Evolutionary conservation across 805 yeast genomes (phyloP).

Genomic region (Schwanniomyces vanrijiae): DNA sequence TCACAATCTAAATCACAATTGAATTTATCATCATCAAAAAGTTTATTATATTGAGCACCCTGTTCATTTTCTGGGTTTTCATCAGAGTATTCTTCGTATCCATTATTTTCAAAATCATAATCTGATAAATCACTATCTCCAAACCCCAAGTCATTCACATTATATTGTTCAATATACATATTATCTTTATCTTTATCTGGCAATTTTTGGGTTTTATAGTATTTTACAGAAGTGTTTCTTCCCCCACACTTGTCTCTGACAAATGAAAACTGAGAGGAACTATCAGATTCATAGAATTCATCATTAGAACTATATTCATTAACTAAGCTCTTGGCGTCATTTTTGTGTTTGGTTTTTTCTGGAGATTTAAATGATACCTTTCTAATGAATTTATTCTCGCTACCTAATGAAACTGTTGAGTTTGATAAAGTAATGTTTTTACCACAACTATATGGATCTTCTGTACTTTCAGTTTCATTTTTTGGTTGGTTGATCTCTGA

Average conservation of each 20-base stretch:
- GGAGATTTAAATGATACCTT: background rate
- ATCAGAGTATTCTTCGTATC: slow-evolving; percentile 27
- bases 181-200: slow-evolving; percentile 5
- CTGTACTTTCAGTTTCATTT: too few species aligned
- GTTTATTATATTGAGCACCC: slow-evolving; percentile 12
- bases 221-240: slow-evolving; percentile 43
- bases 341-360: background rate
- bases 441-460: background rate
- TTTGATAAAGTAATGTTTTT: background rate
- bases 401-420: background rate
- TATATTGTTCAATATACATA: slow-evolving; percentile 19
- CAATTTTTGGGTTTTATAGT: slow-evolving; percentile 32
- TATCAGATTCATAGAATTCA: slow-evolving; percentile 12
- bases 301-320: slow-evolving; percentile 3
- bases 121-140: slow-evolving; percentile 34
- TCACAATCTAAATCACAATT: background rate
- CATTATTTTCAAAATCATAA: slow-evolving; percentile 45
- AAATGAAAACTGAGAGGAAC: slow-evolving; percentile 43
- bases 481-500: background rate
- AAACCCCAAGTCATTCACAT: slow-evolving; percentile 28
- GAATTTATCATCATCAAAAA: slow-evolving; percentile 12
- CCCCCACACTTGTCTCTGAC: slow-evolving; percentile 41
- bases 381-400: background rate
- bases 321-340: slow-evolving; percentile 1
- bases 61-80: slow-evolving; percentile 4